Conservation (phyloP, 495 filamentous ascomycete species). For the Penicillium lividum region DNA sequence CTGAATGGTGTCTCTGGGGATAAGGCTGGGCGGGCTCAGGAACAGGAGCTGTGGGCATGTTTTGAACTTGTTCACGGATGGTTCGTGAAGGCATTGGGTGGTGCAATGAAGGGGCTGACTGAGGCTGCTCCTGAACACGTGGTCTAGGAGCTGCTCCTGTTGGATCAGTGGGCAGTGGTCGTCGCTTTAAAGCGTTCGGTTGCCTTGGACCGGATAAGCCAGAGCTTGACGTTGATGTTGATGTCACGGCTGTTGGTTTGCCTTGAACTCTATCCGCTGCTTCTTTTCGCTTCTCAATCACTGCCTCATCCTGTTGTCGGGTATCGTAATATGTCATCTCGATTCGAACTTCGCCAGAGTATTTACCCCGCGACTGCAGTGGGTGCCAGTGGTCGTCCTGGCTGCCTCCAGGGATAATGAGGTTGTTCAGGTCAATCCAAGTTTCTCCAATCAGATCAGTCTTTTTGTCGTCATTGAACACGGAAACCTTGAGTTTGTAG, state of each 20-base stretch:
- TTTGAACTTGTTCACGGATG: slow-evolving; percentile 26
- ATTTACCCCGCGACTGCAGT: slow-evolving; percentile 84
- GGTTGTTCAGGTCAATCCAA: slow-evolving; percentile 78
- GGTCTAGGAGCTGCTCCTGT: slow-evolving; percentile 41
- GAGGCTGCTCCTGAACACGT: slow-evolving; percentile 27
- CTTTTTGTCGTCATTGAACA: slow-evolving; percentile 97
- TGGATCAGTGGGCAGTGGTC: slow-evolving; percentile 76
- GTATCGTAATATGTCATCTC: slow-evolving; percentile 97
- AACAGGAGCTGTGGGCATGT: slow-evolving; percentile 19
- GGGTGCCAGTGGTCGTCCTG: slow-evolving; percentile 91
- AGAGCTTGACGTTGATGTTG: slow-evolving; percentile 19
- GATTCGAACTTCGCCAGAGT: slow-evolving; percentile 90
- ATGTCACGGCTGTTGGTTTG: slow-evolving; percentile 17
- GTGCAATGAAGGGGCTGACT: slow-evolving; percentile 29
- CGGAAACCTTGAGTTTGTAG: slow-evolving; percentile 86
- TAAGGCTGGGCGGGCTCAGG: slow-evolving; percentile 21
- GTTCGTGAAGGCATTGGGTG: slow-evolving; percentile 27
- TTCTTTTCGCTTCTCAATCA: slow-evolving; percentile 56
- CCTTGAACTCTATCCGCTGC: slow-evolving; percentile 35
- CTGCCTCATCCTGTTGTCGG: slow-evolving; percentile 71
- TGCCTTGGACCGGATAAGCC: slow-evolving; percentile 60
- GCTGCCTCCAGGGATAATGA: slow-evolving; percentile 83
- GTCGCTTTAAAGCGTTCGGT: slow-evolving; percentile 66
- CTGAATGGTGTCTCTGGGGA: slow-evolving; percentile 23
- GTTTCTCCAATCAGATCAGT: slow-evolving; percentile 94